Evolutionary conservation across 805 yeast species (phyloP), one percentile per base, ranked within the genome.

Genomic region (Candida fluviatilis): DNA sequence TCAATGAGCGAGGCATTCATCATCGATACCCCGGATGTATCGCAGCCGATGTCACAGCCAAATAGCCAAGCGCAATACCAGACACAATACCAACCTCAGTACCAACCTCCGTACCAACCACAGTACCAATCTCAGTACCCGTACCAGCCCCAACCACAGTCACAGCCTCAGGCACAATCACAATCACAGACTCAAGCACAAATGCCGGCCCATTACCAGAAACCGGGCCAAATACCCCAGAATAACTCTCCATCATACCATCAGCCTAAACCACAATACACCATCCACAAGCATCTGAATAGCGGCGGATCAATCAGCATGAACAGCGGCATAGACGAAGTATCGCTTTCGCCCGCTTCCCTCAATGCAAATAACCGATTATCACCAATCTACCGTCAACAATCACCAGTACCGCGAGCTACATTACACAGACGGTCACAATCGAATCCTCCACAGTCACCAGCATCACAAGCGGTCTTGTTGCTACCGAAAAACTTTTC

Each of bases 1-100:
- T 46, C 56, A 2, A 73, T 82, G 71, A 60, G 64, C 13, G 87
- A 82, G 35, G 83, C 91, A 0, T 66, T 84, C 21, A 55, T 82
- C 2, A 69, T 84, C 11, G 84, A 75, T n/a, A 57, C 66, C 0
- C 71, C 76, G n/a, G 34, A 18, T 14, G 11, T 21, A 14, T 11
- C 16, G 6, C 25, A 31, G 18, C 10, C 34, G 17, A 3, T 17
- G 31, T 24, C 21, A 21, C 18, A 37, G n/a, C n/a, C n/a, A 21
- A 21, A 6, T 21, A 6, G 10, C 10, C 24, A 21, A 10, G 6
- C 26, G 24, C 18, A 18, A 23, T 18, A 34, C 17, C 34, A 21
- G 15, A n/a, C 35, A 4, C 37, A 17, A 6, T 12, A 10, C 11
- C 26, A 18, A 19, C 13, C 25, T 8, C 24, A 15, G 18, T 5